Evolutionary conservation across 495 filamentous ascomycete genomes (phyloP).

Genomic region (Hypoxylon cercidicola): DNA sequence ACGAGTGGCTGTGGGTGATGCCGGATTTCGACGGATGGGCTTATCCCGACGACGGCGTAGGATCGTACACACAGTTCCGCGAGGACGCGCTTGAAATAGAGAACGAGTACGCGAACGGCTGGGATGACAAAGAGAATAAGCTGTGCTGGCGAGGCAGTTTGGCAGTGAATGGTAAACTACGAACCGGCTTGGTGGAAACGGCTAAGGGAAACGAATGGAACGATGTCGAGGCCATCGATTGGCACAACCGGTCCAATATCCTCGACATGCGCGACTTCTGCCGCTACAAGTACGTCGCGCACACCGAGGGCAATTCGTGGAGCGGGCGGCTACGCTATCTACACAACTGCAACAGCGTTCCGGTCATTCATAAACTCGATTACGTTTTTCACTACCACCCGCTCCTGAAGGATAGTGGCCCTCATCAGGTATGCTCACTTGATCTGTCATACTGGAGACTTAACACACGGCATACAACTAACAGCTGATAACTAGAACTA

Average conservation of each 20-base stretch:
- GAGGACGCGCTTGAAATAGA: conserved; percentile 51
- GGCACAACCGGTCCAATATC: conserved; percentile 52
- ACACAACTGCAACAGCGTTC: conserved; percentile 59
- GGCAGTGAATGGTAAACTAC: conserved; percentile 39
- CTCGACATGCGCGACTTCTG: conserved; percentile 58
- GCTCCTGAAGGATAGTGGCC: conserved; percentile 56
- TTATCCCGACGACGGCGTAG: conserved; percentile 67
- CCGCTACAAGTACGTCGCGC: conserved; percentile 61
- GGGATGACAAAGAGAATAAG: conserved; percentile 65
- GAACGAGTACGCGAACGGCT: conserved; percentile 33
- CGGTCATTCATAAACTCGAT: conserved; percentile 57
- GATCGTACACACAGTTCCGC: conserved; percentile 61
- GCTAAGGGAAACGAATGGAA: conserved; percentile 56
- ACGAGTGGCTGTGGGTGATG: conserved; percentile 70
- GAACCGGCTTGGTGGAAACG: conserved; percentile 54
- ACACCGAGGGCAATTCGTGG: conserved; percentile 69
- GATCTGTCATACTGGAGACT: background rate
- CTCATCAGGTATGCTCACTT: conserved; percentile 52
- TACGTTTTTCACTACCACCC: conserved; percentile 58
- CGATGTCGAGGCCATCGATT: conserved; percentile 58
- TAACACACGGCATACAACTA: background rate
- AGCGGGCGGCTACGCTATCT: conserved; percentile 63
- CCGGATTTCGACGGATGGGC: conserved; percentile 75
- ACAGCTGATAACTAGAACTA: conserved; percentile 55
- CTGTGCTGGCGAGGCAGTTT: conserved; percentile 69